Evolutionary conservation across 192 early-diverging fungal species (phyloP), one percentile per base, ranked within the genome.

Genomic region (Coemansia sp.): DNA sequence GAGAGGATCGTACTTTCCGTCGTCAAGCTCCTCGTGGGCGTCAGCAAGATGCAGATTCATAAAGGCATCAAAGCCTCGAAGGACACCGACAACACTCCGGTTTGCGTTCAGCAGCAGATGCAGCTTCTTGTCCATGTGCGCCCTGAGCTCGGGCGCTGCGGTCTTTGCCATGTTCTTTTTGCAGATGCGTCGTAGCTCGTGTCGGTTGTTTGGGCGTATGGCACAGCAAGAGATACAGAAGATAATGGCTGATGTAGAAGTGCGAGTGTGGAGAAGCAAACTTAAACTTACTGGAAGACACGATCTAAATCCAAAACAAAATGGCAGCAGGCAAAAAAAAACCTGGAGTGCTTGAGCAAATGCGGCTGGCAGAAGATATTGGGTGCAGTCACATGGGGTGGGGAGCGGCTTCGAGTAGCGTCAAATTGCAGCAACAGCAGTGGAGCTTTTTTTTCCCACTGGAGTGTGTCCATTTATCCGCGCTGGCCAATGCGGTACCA

Each of bases 11-110:
- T 84, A 87, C 61, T 93, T 88, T 25, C 84, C 85, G 2, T 85
- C 86, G 7, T 82, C 83, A 18, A 90, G 77, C 60, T 91, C 89
- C 74, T 99, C 96, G 30, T 89, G 83, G 26, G 95, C 87, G 42
- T 98, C 93, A 61, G 94, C 96, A 66, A 99, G 76, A 34, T 98
- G 95, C 66, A 99, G 71, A 84, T 99, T 99, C 97, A 99, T 96
- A 83, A 98, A 99, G 20, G 97, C 90, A 71, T 99, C 97, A 71
- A 88, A 99, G n/a, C 97, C 96, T 45, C 97, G 92, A 71, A 99
- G 88, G 34, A 98, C 81, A 34, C 97, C 97, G n/a, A 88, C 91
- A 33, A 99, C 92, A 68, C 89, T 87, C 51, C 97, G 86, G 72
- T 87, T 87, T 43, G 91, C 94, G 77, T 98, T 99, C 58, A 99